Percentiles rank a stretch among this genome's conserved stretches.
Conservation (phyloP, 805 yeast genomes). For the Ogataea corticis region DNA sequence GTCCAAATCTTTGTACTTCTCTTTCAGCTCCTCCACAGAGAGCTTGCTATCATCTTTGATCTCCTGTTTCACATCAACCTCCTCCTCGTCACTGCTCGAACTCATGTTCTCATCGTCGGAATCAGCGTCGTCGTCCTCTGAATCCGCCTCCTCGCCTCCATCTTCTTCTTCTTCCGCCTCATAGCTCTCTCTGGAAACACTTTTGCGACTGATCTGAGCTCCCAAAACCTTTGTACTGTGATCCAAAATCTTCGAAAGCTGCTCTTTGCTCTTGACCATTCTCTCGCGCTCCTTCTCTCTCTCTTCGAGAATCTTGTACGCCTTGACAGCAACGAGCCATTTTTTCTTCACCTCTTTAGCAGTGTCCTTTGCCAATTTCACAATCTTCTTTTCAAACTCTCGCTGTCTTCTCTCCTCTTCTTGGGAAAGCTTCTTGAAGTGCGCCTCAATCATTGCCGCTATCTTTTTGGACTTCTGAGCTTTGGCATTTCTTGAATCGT, state of each 20-base stretch:
- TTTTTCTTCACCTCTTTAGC: conserved; percentile 83
- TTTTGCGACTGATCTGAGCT: conserved; percentile 63
- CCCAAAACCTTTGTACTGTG: conserved; percentile 89
- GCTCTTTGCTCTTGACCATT: conserved; percentile 80
- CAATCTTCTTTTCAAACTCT: conserved; percentile 70
- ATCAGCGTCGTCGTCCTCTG: conserved; percentile 3
- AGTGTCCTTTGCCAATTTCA: conserved; percentile 74
- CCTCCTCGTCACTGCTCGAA: conserved; percentile 23
- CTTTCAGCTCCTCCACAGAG: conserved; percentile 54
- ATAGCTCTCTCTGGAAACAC: conserved; percentile 31
- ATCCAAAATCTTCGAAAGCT: conserved; percentile 82
- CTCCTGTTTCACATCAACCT: conserved; percentile 16
- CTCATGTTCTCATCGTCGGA: conserved; percentile 24
- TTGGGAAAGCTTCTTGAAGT: conserved; percentile 83
- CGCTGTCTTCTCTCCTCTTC: conserved; percentile 81
- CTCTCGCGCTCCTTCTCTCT: conserved; percentile 79
- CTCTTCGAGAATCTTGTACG: conserved; percentile 68
- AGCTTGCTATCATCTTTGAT: conserved; percentile 47
- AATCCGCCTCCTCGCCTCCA: conserved; percentile 18
- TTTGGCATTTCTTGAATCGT: conserved; percentile 62
- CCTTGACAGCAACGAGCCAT: conserved; percentile 89
- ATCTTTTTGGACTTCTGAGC: conserved; percentile 69
- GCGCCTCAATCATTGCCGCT: conserved; percentile 79
- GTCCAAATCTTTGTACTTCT: conserved; percentile 53
- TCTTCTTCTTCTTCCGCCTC: conserved; percentile 18